Evolutionary conservation across 1,284 basidiomycete genomes (phyloP).

Genomic region (Sanghuangporus baumii): DNA sequence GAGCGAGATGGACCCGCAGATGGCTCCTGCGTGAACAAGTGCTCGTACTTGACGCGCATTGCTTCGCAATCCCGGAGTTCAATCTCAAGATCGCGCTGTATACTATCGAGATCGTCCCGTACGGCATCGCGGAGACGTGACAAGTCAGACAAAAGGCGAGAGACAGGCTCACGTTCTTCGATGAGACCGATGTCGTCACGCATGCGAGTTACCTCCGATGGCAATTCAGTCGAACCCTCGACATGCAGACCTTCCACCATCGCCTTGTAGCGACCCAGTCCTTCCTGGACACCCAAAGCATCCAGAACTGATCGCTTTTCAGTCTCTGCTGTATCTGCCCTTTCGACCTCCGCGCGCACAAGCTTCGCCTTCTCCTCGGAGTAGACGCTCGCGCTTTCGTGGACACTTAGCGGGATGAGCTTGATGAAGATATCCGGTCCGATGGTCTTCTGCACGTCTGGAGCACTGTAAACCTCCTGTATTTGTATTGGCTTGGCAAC

Average conservation of each 20-base stretch:
- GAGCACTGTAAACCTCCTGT: conserved; percentile 88
- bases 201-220: conserved; percentile 71
- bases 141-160: conserved; percentile 57
- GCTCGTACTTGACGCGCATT: conserved; percentile 82
- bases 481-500: conserved; percentile 83
- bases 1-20: conserved; percentile 68
- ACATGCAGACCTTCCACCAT: conserved; percentile 72
- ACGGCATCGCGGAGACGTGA: conserved; percentile 58
- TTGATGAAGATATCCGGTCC: conserved; percentile 88
- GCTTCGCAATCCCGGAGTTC: conserved; percentile 82
- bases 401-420: conserved; percentile 90
- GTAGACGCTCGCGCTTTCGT: conserved; percentile 94
- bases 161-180: conserved; percentile 63
- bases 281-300: conserved; percentile 74
- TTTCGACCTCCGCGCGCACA: conserved; percentile 85
- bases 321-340: conserved; percentile 77
- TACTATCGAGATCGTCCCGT: conserved; percentile 53
- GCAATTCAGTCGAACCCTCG: conserved; percentile 57
- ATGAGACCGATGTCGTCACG: conserved; percentile 68
- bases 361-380: conserved; percentile 99
- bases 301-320: conserved; percentile 81
- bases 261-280: conserved; percentile 70
- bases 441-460: conserved; percentile 93
- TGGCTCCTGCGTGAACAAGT: conserved; percentile 88
- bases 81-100: conserved; percentile 62